Base-by-base conservation (phyloP, 2,329 filamentous ascomycete genomes). In the Colletotrichum salicis region DNA sequence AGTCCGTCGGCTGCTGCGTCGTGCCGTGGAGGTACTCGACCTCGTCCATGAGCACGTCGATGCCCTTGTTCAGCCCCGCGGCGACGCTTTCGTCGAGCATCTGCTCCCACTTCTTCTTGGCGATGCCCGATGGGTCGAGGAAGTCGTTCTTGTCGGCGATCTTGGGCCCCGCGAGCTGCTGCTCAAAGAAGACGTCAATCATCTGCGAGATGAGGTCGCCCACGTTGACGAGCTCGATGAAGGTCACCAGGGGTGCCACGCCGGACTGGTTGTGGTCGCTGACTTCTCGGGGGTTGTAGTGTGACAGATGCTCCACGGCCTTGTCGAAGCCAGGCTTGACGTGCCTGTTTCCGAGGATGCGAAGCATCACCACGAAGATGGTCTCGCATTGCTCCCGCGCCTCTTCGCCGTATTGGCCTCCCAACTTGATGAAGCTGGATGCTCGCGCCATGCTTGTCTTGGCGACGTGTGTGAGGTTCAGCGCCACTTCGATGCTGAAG, bases 21-120 rank as follows among this genome's bases (percentile, higher is more conserved):
- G 95, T 97, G 22, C 94, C 95, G 77, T 95, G 95, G 45, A 99
- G 89, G 79, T 97, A 98, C 80, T 99, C 96, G 33, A 98, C 95
- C 83, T 99, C 96, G 77, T 97, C 95, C 93, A 99, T 98, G 55
- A 99, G 89, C 69, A 98, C 96, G 78, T 99, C 96, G 74, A 99
- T 98, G 74, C 96, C 96, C 84, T 97, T 98, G 82, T 98, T 98
- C 74, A 99, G 86, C 1, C 97, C 97, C 10, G 96, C 95, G 4
- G 96, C 96, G 8, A 99, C 96, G 72, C 94, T 94, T 82, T 98
- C 96, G 79, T 99, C 96, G 1, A 99, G 91, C 93, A 98, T 97
- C 79, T 98, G 95, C 86, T 99, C 96, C 77, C 98, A 99, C 75
- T 94, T 95, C 85, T 98, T 98, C 89, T 99, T 99, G 75, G 96